Base-by-base conservation (phyloP, 179 eudicot species). In the Corrigiola litoralis region DNA sequence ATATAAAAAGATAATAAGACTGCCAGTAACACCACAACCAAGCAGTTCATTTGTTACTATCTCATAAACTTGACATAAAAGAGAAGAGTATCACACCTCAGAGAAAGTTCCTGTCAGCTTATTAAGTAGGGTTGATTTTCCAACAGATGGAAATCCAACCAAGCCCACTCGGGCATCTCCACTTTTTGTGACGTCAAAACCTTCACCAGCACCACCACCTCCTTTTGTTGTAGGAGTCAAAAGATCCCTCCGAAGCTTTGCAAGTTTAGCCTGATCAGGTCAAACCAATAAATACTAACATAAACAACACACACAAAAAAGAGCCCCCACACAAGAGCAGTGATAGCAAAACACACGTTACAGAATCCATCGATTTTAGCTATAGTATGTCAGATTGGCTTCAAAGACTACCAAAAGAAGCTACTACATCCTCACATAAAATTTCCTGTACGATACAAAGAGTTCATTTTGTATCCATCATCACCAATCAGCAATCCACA, bases 101-200 rank as follows among this genome's bases (percentile, higher is more conserved):
- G 99, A 94, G 75, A 94, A 94, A 10, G 99, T 94, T 47, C 99
- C 99, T 7, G 97, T 94, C 71, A 94, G 65, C 76, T 90, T 94
- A 71, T 94, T 94, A 23, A 94, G 77, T 42, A 94, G 80, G 3
- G 99, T 94, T 49, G 99, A 94, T 79, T 94, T 94, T 69, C 99
- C 97, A 72, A 94, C 99, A 2, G 99, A 94, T 64, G 99, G 99
- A 69, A 94, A 94, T 54, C 99, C 99, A 34, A 94, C 99, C 68
- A 94, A 83, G 50, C 99, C 99, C 50, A 94, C 99, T 72, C 99
- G 85, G 57, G 99, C 79, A 86, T 94, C 99, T 58, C 99, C 99
- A 78, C 99, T 94, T 81, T 94, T 94, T 58, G 99, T 94, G 55
- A 94, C 99, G 68, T 94, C 99, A 75, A 94, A 94, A 59, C 99